A percentile compares a stretch with the other conserved stretches of the same genome.
phyloP scores from a whole-genome alignment of 192 early-diverging fungal species.

The Coemansia sp. region DNA sequence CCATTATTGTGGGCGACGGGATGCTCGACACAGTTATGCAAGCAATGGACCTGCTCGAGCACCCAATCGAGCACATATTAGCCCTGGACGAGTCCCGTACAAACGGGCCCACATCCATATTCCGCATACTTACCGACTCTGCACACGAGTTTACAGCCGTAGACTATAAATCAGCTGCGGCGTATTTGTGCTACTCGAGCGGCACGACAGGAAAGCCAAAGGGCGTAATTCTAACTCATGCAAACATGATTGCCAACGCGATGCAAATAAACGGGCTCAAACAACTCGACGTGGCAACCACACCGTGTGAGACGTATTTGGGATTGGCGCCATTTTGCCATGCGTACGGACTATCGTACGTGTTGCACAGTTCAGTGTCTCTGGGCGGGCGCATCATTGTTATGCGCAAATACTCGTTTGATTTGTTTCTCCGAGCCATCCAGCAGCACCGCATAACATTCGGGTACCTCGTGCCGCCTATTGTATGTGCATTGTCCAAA shows the following conservation, averaged over 20 bases:
- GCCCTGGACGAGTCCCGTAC: constrained; percentile 25
- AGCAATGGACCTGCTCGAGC: constrained; percentile 16
- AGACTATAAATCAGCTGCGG: constrained; percentile 17
- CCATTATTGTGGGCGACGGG: constrained; percentile 60
- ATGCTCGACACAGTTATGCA: constrained; percentile 22
- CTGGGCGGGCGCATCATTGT: constrained; percentile 61
- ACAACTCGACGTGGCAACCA: constrained; percentile 28
- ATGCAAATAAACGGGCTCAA: constrained; percentile 53
- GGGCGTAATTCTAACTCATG: constrained; percentile 66
- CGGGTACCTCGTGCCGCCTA: constrained; percentile 67
- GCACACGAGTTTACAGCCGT: not conserved
- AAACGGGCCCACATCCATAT: constrained; percentile 13
- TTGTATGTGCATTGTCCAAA: constrained; percentile 71
- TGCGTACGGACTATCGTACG: constrained; percentile 65
- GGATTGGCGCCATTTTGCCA: constrained; percentile 71
- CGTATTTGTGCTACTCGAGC: constrained; percentile 70
- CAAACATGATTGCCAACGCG: constrained; percentile 68
- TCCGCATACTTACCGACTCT: constrained; percentile 5
- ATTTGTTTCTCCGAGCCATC: constrained; percentile 61
- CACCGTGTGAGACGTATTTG: constrained; percentile 39
- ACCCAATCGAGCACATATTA: constrained; percentile 42
- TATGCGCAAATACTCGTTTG: constrained; percentile 72
- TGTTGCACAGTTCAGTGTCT: constrained; percentile 44
- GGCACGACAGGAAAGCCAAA: constrained; percentile 72
- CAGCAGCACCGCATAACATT: constrained; percentile 67